A percentile compares a stretch with the other conserved stretches of the same genome.
These are phyloP conservation scores for Xylaria digitata DNA, from an alignment of 2,329 filamentous ascomycete species.

Conservation along the genomic window DNA sequence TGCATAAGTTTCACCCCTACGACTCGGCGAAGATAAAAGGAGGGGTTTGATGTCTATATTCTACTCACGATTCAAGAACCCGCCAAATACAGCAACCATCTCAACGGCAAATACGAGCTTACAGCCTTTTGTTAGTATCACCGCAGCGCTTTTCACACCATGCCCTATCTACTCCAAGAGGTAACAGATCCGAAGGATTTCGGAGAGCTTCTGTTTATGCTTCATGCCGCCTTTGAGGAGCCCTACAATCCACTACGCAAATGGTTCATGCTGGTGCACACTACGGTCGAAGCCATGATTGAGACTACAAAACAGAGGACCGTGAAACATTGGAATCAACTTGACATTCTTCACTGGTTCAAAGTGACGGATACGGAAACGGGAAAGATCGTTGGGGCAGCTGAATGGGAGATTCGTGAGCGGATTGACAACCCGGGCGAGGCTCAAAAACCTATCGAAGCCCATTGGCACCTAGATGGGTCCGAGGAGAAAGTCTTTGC, in stretches of 20 bases:
- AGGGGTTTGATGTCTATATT: too few relatives aligned
- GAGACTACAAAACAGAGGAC: conserved; percentile 21
- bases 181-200: too few relatives aligned
- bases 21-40: too few relatives aligned
- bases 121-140: too few relatives aligned
- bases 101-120: too few relatives aligned
- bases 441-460: conserved; percentile 29
- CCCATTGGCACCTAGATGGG: conserved; percentile 33
- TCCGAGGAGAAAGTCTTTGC: conserved; percentile 34
- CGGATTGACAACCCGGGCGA: conserved; percentile 9
- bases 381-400: conserved; percentile 31
- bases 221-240: conserved; percentile 33
- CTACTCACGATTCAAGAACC: too few relatives aligned
- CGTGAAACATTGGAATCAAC: conserved; percentile 31
- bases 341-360: conserved; percentile 29
- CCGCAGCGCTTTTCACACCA: too few relatives aligned
- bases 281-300: conserved; percentile 30
- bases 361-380: conserved; percentile 31
- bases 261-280: conserved; percentile 40
- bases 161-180: too few relatives aligned
- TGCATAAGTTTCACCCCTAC: too few relatives aligned
- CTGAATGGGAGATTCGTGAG: conserved; percentile 32
- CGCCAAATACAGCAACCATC: too few relatives aligned
- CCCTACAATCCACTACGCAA: conserved; percentile 33
- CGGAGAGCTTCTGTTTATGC: conserved; percentile 30